Percentiles rank a stretch among this genome's conserved stretches.
Evolutionary conservation across 306 rosid species (phyloP).

Genomic region (Quercus cerris): DNA sequence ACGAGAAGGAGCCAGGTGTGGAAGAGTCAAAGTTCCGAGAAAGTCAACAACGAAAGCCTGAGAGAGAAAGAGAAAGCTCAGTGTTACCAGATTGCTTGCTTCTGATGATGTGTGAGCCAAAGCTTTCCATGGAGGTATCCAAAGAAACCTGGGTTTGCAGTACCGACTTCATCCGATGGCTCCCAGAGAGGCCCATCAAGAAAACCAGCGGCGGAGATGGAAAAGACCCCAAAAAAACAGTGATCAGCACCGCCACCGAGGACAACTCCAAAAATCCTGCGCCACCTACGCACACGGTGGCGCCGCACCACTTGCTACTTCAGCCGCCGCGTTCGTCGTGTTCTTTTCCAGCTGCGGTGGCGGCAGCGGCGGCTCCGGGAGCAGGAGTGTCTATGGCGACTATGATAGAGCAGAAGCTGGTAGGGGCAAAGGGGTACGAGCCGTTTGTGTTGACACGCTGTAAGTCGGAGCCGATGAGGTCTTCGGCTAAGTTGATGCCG

Average conservation of each 20-base stretch:
- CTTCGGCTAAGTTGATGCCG: constrained; percentile 58
- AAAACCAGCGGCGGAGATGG: constrained; percentile 22
- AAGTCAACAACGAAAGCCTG: constrained; percentile 17
- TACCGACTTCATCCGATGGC: constrained; percentile 74
- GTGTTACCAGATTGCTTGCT: constrained; percentile 79
- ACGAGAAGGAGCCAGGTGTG: not conserved
- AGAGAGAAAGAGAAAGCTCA: constrained; percentile 17
- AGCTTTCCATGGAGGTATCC: constrained; percentile 96
- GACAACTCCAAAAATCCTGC: constrained; percentile 18
- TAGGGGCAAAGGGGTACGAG: constrained; percentile 63
- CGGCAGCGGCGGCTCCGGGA: constrained; percentile 11
- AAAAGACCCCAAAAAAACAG: constrained; percentile 30
- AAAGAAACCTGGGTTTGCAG: constrained; percentile 94
- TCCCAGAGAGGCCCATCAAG: constrained; percentile 54
- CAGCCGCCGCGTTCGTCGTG: constrained; percentile 86
- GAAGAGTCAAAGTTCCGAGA: constrained; percentile 35
- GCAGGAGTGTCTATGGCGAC: constrained; percentile 57
- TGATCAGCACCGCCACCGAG: not conserved
- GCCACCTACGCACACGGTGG: not conserved
- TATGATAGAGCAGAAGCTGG: constrained; percentile 75
- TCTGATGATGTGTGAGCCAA: constrained; percentile 96
- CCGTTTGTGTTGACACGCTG: constrained; percentile 87
- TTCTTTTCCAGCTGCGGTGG: constrained; percentile 49
- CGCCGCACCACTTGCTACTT: constrained; percentile 9
- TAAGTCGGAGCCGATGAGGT: constrained; percentile 93